Percentiles rank a stretch among this genome's conserved stretches.
These are phyloP conservation scores for Calonectria hawksworthii DNA, from an alignment of 2,329 filamentous ascomycete genomes.

Conservation along the genomic window DNA sequence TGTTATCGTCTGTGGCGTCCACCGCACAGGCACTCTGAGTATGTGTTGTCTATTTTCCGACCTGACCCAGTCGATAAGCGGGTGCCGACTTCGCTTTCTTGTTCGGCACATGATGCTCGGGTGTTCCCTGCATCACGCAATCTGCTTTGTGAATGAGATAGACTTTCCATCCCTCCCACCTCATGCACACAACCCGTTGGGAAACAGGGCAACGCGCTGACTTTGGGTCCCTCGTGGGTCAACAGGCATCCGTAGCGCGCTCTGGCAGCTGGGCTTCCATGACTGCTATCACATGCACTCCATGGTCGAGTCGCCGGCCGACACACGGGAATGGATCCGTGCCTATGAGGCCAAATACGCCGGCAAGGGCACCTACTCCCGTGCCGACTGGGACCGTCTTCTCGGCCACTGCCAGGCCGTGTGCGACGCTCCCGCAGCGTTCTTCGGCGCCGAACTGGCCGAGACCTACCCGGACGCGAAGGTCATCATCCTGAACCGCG, in stretches of 20 bases:
- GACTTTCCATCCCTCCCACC: not conserved
- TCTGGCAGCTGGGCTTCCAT: conserved; percentile 53
- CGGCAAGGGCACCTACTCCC: conserved; percentile 48
- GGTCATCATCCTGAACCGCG: conserved; percentile 56
- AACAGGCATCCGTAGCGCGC: conserved; percentile 51
- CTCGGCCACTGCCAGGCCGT: conserved; percentile 64
- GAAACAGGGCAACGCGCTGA: not conserved
- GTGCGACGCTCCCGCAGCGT: conserved; percentile 69
- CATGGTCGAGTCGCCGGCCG: conserved; percentile 43
- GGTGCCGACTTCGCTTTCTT: not conserved
- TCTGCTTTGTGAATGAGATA: conserved; percentile 10
- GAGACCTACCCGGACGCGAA: conserved; percentile 53
- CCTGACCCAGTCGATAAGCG: not conserved
- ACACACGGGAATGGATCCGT: conserved; percentile 48
- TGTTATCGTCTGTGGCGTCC: conserved; percentile 56
- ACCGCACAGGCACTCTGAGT: conserved; percentile 57
- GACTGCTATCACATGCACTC: conserved; percentile 55
- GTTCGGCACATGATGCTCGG: not conserved
- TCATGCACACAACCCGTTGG: not conserved
- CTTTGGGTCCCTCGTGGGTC: conserved; percentile 25
- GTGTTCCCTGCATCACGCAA: conserved; percentile 23
- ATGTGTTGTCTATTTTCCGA: conserved; percentile 32
- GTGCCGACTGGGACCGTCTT: conserved; percentile 60
- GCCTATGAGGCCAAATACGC: conserved; percentile 52
- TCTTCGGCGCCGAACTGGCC: conserved; percentile 57